These are phyloP conservation scores for Chlamydomonas incerta DNA, from an alignment of 139 green algal genomes.

Conservation along the genomic window DNA sequence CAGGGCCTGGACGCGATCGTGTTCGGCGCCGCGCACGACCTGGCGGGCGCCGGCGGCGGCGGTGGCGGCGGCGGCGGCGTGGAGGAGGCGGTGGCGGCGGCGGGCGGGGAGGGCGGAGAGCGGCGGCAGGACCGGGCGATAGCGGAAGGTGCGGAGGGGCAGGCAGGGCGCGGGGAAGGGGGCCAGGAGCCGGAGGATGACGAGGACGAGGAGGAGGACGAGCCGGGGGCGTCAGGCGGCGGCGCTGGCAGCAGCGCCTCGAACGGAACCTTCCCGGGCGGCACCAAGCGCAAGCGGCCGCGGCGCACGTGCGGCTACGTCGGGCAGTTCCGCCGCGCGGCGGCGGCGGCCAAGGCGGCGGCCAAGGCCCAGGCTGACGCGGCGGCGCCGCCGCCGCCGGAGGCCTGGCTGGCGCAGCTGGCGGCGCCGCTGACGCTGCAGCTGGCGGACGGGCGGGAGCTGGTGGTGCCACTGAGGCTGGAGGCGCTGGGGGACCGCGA, in stretches of 20 bases:
- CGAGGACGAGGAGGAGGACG: background rate
- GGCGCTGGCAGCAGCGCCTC: background rate
- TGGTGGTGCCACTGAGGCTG: background rate
- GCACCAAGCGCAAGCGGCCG: background rate
- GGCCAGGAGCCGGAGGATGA: background rate
- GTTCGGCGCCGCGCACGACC: slow-evolving; percentile 27
- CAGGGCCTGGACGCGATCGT: slow-evolving; percentile 32
- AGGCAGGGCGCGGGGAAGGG: background rate
- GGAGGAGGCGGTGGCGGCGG: background rate
- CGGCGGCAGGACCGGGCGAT: no score
- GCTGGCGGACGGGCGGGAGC: background rate
- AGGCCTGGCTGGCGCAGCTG: background rate
- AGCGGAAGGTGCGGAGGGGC: no score
- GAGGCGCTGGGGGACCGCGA: background rate
- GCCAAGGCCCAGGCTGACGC: background rate
- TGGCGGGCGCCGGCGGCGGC: background rate
- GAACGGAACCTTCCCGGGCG: background rate
- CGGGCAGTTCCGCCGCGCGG: background rate
- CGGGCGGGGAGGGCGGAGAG: no score
- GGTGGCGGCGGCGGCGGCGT: background rate
- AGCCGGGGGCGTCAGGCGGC: background rate
- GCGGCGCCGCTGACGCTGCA: background rate
- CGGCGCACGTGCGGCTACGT: slow-evolving; percentile 18
- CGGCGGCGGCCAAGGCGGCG: background rate
- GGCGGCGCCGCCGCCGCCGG: background rate